Base-by-base conservation (phyloP, 371 early-diverging fungal species). In the Basidiobolus meristosporus region DNA sequence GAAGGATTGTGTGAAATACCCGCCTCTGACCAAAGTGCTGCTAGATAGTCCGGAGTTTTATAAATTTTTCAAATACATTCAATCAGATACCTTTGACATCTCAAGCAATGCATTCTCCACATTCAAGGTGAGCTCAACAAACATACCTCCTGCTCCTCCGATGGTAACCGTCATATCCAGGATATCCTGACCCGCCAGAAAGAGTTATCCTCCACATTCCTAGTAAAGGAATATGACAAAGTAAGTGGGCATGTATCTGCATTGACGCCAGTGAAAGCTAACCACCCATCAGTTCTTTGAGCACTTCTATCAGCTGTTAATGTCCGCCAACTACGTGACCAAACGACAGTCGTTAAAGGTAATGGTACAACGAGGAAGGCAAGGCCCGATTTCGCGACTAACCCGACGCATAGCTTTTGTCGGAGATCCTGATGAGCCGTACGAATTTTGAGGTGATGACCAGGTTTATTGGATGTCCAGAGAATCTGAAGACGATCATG, bases 51-150 rank as follows among this genome's bases (percentile, higher is more conserved):
- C 12, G 9, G 31, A 26, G 16, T 40, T 40, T 31, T 12, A 40
- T 7, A 14, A n/a, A 19, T 30, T 40, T 31, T 40, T 40, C 16
- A n/a, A 40, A 15, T 40, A 40, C 19, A 32, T 40, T 26, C 17
- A 40, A 16, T 32, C 18, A 9, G n/a, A 17, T 31, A 40, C 15
- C 11, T 40, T 40, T 15, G 40, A 40, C 18, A 7, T 40, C 5
- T n/a, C 40, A 19, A 19, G 20, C 17, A 31, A 40, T 14, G 40
- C 40, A 3, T 40, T 40, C n/a, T n/a, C 31, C 11, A 19, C 30
- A 7, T 40, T 40, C 20, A n/a, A 31, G 31, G 40, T 40, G 18
- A 29, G 21, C 26, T 9, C 26, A 26, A 26, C 26, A n/a, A n/a
- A n/a, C n/a, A n/a, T n/a, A n/a, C 7, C 26, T 18, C 7, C 7